These are phyloP conservation scores for Pyrenophora tritici-repentis DNA, from an alignment of 2,329 filamentous ascomycete species.

Conservation along the genomic window DNA sequence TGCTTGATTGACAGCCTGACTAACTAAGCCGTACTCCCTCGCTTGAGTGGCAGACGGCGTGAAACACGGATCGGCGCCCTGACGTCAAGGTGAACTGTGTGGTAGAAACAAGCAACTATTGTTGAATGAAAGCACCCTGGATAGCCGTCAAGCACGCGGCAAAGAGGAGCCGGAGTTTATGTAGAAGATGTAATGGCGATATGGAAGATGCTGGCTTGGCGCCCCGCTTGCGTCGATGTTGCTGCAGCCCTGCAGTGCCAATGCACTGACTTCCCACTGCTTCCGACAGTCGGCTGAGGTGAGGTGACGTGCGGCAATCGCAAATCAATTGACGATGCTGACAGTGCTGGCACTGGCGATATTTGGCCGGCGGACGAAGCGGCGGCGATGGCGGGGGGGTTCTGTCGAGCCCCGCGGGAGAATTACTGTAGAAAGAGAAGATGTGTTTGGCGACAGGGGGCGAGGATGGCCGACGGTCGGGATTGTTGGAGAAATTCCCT, in stretches of 20 bases:
- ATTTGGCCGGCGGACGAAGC: constrained; percentile 18
- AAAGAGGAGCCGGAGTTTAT: constrained; percentile 22
- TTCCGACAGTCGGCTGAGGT: constrained; percentile 37
- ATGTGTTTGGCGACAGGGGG: neutral
- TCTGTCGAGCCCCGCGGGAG: constrained; percentile 1
- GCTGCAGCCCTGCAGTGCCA: constrained; percentile 25
- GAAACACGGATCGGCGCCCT: constrained; percentile 35
- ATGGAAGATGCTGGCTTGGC: constrained; percentile 24
- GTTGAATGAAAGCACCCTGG: neutral
- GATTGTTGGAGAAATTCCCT: neutral
- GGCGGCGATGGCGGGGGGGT: neutral
- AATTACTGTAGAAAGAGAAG: neutral
- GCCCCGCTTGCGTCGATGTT: constrained; percentile 27
- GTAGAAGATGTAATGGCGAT: constrained; percentile 22
- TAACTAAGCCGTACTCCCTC: no score
- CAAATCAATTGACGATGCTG: constrained; percentile 14
- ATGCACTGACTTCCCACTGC: constrained; percentile 28
- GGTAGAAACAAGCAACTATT: constrained; percentile 17
- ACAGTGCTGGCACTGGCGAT: constrained; percentile 25
- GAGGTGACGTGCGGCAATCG: neutral
- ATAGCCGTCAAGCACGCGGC: constrained; percentile 2
- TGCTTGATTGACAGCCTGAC: constrained; percentile 21
- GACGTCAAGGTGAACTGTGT: constrained; percentile 31
- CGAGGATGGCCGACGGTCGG: no score
- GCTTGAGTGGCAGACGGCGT: constrained; percentile 11